phyloP scores from a whole-genome alignment of 2,329 filamentous ascomycete species.

The Lachnellula occidentalis region DNA sequence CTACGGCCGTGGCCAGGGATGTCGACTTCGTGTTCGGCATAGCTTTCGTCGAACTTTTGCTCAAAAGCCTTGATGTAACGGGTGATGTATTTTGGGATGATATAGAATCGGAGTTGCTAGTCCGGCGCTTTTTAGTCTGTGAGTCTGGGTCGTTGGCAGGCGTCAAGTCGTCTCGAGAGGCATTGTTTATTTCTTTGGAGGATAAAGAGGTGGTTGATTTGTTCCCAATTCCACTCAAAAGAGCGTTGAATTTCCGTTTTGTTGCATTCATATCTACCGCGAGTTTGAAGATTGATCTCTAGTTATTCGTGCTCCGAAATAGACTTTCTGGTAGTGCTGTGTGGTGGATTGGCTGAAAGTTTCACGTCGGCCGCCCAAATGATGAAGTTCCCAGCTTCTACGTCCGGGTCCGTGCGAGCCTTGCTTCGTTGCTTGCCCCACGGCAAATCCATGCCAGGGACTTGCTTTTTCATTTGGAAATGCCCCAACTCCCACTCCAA shows the following conservation, averaged over 20 bases:
- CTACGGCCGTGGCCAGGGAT: conserved; percentile 15
- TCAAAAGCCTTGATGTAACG: neutral
- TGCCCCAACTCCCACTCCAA: neutral
- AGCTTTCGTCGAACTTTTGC: conserved; percentile 7
- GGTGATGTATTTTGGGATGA: conserved; percentile 2
- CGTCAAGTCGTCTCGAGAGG: conserved; percentile 32
- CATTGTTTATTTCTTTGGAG: conserved; percentile 34
- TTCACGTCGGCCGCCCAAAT: neutral
- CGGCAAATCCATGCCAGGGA: neutral
- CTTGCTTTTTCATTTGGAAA: no score
- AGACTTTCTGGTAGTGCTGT: neutral
- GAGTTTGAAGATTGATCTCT: neutral
- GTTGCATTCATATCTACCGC: conserved; percentile 58
- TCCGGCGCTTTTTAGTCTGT: conserved; percentile 28
- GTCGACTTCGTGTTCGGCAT: conserved; percentile 24
- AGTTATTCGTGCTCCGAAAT: neutral
- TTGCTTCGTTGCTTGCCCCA: neutral
- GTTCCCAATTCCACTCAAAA: conserved; percentile 61
- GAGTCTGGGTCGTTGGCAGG: conserved; percentile 15
- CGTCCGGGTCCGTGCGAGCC: conserved; percentile 10
- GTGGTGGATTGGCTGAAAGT: neutral
- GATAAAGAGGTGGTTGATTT: conserved; percentile 38
- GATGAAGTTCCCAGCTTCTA: neutral
- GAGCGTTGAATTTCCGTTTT: conserved; percentile 77
- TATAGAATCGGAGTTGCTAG: conserved; percentile 14